Conservation (phyloP, 2,329 filamentous ascomycete species). For the Pyrenophora graminea region DNA sequence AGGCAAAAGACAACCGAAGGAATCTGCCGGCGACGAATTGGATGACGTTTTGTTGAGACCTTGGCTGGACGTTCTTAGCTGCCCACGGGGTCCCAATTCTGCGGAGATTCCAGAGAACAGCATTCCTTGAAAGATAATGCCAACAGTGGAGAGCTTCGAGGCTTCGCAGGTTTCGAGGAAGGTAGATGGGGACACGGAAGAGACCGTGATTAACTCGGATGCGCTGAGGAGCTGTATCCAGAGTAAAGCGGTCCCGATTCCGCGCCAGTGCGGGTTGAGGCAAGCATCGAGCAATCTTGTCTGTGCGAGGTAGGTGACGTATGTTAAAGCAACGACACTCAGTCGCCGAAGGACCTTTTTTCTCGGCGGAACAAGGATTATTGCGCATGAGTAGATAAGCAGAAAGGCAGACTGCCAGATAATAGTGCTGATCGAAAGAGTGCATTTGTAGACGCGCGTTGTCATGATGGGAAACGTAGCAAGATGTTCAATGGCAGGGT, state of each 20-base stretch:
- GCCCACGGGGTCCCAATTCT: background rate
- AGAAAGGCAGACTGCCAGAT: background rate
- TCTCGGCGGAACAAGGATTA: background rate
- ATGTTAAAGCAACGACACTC: background rate
- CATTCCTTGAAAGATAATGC: background rate
- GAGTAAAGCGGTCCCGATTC: background rate
- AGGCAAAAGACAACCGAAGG: background rate
- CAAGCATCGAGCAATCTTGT: background rate
- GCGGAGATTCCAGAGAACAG: background rate
- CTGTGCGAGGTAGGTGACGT: background rate
- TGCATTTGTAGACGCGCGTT: background rate
- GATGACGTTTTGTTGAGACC: background rate
- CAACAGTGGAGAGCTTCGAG: background rate
- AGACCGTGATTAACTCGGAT: background rate
- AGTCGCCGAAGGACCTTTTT: background rate
- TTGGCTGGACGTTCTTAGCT: background rate
- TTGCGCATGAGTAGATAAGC: background rate
- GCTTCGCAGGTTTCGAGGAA: background rate
- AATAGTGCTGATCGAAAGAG: background rate
- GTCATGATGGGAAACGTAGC: background rate
- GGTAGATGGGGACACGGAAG: background rate
- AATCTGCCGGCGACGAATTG: background rate
- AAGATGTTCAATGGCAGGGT: background rate
- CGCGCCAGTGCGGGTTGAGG: background rate
- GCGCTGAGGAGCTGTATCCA: background rate